Conservation (phyloP, 2,329 filamentous ascomycete species). For the Colletotrichum destructivum region DNA sequence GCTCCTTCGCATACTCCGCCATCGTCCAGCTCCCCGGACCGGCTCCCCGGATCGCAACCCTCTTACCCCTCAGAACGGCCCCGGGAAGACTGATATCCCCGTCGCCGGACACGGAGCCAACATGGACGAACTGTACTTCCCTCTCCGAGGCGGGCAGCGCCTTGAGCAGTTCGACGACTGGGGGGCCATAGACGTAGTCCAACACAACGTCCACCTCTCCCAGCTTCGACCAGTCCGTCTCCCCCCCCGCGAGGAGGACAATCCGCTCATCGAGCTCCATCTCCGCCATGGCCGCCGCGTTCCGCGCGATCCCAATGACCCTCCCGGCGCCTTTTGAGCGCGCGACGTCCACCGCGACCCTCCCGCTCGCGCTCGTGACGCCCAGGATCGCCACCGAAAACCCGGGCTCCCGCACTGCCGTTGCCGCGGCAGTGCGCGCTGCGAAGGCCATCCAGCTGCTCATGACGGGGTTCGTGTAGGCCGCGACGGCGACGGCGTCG, state of each 20-base stretch:
- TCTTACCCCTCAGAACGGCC: conserved; percentile 62
- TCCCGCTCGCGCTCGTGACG: conserved; percentile 67
- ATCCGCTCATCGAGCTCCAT: conserved; percentile 64
- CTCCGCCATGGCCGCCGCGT: conserved; percentile 57
- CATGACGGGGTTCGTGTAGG: conserved; percentile 68
- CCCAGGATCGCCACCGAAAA: conserved; percentile 68
- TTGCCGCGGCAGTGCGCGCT: conserved; percentile 50
- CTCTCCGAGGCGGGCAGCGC: conserved; percentile 55
- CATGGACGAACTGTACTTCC: conserved; percentile 68
- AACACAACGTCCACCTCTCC: conserved; percentile 68
- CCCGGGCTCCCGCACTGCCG: conserved; percentile 53
- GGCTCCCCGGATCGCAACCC: conserved; percentile 63
- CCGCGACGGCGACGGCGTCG: conserved; percentile 66
- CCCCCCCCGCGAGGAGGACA: conserved; percentile 56
- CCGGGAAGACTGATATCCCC: conserved; percentile 58
- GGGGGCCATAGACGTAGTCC: conserved; percentile 70
- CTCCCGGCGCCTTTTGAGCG: conserved; percentile 63
- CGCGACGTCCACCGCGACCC: conserved; percentile 64
- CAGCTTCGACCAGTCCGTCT: conserved; percentile 63
- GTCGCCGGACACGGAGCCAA: conserved; percentile 61
- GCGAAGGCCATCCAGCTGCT: conserved; percentile 71
- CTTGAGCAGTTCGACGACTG: conserved; percentile 57
- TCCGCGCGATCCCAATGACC: conserved; percentile 67
- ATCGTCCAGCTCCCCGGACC: conserved; percentile 61
- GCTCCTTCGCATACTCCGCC: conserved; percentile 45